Evolutionary conservation across 2,329 filamentous ascomycete genomes (phyloP), one percentile per base, ranked within the genome.

Genomic region (Colletotrichum sp.): DNA sequence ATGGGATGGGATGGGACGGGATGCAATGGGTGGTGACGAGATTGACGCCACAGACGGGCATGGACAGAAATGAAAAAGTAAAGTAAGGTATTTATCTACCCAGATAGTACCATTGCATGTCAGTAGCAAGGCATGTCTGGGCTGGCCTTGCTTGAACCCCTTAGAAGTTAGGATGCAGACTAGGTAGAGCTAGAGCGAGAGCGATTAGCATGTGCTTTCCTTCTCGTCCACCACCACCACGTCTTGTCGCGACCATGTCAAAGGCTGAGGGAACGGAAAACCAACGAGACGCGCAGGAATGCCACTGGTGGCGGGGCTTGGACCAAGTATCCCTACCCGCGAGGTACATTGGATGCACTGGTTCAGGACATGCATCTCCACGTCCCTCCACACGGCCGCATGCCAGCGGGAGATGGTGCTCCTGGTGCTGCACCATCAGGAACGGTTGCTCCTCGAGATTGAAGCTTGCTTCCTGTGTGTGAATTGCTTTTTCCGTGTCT

Each of bases 1-100:
- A 62, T 32, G 25, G 57, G 57, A 30, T 22, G 52, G 52, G 52
- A 57, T 44, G 39, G 39, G 19, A 44, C 39, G 19, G 34, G 55
- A 69, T 72, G 57, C 52, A 32, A 30, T 36, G n/a, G 61, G 36
- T 75, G 72, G 55, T 75, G 72, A 76, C 73, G 73, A 76, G 73
- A 44, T 76, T 63, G 70, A 69, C 73, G 73, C 73, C 73, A 76
- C 73, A 72, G 39, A 69, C 44, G 62, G 62, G 52, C 55, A 75
- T 72, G 72, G 72, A 72, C 69, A 66, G 69, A 72, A 63, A 75
- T 72, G 72, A 75, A 73, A 76, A 44, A 44, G 39, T 44, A 44
- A 44, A 44, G 39, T 44, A 44, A 44, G 39, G 73, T 76, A 76
- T 72, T 72, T 76, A 76, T 76, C 64, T 72, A 69, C 64, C 69